Conservation (phyloP, 306 rosid species). For the Acacia confusa region DNA sequence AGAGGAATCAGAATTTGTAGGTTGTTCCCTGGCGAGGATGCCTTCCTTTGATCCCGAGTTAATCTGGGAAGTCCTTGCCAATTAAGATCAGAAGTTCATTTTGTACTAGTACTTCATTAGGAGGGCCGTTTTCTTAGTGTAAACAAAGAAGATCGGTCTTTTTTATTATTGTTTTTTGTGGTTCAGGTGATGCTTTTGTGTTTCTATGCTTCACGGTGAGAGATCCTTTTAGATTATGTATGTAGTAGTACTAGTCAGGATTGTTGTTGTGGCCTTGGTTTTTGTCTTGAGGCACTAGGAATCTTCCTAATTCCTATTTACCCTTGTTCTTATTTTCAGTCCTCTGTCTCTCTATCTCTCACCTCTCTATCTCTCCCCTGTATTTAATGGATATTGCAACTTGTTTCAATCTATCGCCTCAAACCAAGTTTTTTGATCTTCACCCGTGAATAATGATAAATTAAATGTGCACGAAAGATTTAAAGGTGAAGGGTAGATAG, state of each 20-base stretch:
- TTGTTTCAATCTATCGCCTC: not conserved
- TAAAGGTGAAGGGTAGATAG: not conserved
- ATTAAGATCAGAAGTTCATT: slow-evolving; percentile 30
- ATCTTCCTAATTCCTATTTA: slow-evolving; percentile 18
- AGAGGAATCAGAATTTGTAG: slow-evolving; percentile 52
- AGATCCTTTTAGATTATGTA: slow-evolving; percentile 9
- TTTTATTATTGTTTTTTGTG: not conserved
- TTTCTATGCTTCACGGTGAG: not conserved
- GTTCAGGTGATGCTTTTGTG: not conserved
- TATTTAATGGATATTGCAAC: not conserved
- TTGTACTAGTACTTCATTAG: not conserved
- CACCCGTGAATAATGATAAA: not conserved
- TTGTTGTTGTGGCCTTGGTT: slow-evolving; percentile 34
- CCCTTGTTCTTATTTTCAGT: slow-evolving; percentile 2
- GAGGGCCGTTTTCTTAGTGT: slow-evolving; percentile 5
- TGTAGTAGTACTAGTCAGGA: not conserved
- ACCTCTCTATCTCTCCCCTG: not conserved
- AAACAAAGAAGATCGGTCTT: slow-evolving; percentile 24
- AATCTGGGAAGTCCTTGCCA: slow-evolving; percentile 91
- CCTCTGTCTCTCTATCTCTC: not conserved
- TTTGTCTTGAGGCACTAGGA: slow-evolving; percentile 43
- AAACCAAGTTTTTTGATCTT: not conserved
- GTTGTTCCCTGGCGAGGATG: slow-evolving; percentile 66
- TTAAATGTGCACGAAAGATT: not conserved
- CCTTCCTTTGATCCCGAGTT: slow-evolving; percentile 91